Conservation (phyloP, 1,284 basidiomycete genomes). For the Thelephora terrestris region DNA sequence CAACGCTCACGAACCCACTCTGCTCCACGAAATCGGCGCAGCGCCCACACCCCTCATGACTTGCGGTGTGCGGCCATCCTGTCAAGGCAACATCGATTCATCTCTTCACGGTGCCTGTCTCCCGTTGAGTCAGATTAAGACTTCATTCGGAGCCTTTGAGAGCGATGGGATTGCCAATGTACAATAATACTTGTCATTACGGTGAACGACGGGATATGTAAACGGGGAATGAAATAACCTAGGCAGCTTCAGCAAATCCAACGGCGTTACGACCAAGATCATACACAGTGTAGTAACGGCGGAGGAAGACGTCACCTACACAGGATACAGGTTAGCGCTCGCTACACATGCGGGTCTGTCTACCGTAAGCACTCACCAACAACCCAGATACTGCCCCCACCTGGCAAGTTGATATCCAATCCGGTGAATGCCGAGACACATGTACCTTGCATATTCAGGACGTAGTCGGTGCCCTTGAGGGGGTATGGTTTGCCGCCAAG, state of each 20-base stretch:
- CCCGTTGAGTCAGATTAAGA: too few relatives aligned
- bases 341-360: conserved; percentile 2
- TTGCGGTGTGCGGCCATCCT: too few relatives aligned
- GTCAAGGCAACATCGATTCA: too few relatives aligned
- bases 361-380: conserved; percentile 51
- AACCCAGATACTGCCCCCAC: conserved; percentile 89
- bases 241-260: conserved; percentile 59
- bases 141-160: too few relatives aligned
- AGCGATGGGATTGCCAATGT: too few relatives aligned
- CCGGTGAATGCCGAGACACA: conserved; percentile 95
- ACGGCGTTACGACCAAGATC: conserved; percentile 81
- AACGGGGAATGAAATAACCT: conserved; percentile 2
- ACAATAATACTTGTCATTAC: not conserved
- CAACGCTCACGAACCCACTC: too few relatives aligned
- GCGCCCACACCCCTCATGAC: too few relatives aligned
- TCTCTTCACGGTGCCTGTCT: too few relatives aligned
- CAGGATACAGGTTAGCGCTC: conserved; percentile 7
- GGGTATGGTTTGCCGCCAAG: conserved; percentile 78
- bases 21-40: too few relatives aligned
- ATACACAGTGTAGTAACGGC: conserved; percentile 91
- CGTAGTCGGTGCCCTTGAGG: conserved; percentile 80
- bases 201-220: not conserved
- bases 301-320: conserved; percentile 74
- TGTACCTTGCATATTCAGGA: conserved; percentile 80
- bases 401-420: conserved; percentile 84